Base-by-base conservation (phyloP, 805 yeast species). In the Pichia cabralensis region DNA sequence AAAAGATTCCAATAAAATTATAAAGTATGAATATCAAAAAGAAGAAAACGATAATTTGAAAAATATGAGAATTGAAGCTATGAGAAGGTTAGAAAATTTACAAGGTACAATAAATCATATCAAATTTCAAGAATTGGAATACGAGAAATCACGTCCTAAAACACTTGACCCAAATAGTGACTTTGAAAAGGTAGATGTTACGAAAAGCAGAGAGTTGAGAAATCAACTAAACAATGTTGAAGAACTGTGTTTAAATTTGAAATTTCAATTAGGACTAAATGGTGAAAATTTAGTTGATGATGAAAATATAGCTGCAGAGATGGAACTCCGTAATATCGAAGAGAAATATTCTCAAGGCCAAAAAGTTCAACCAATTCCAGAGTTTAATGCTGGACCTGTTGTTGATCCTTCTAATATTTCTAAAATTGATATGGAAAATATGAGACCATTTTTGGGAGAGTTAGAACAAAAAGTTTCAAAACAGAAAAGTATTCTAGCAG, bases 1-100 rank as follows among this genome's bases (percentile, higher is more conserved):
- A 53, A 66, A 67, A 30, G 88, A 82, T 50, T 76, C 88, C 1
- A 82, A 82, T 52, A 85, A 76, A 42, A 76, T 81, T 26, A 69
- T 82, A 53, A 81, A 80, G 49, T 72, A 65, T 44, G 80, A 80
- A 54, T 57, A 62, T 12, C 53, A 52, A 34, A 56, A 64, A 36
- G 62, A 62, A 11, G 59, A 70, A 36, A 68, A 69, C 40, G 76
- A 80, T 31, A 50, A 70, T 47, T 66, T 77, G 55, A 63, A 67
- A 29, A 71, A 71, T 40, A 79, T 77, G 47, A 80, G 76, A 47
- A 50, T 64, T 33, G 64, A 73, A 52, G 89, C 89, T 0, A 62
- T 83, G 65, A 80, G 77, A 38, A 65, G 95, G 44, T 64, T 88
- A 36, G 62, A 71, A 23, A 80, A 79, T 42, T 65, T 88, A 35